Evolutionary conservation across 75 land plant genomes (phyloP), one percentile per base, ranked within the genome.

Genomic region (Chamaecyparis obtusa): DNA sequence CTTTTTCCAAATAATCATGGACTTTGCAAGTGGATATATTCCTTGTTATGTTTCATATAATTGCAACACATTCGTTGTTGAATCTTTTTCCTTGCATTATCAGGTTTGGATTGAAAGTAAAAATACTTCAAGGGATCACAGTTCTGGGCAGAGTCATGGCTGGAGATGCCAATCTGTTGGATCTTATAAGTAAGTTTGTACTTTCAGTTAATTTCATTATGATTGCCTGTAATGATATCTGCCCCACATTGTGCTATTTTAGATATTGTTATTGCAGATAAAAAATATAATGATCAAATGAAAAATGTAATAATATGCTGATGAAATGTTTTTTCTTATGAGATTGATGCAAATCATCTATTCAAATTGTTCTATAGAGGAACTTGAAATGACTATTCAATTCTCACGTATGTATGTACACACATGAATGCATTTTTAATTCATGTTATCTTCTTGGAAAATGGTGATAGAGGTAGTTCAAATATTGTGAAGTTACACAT

Each of bases 81-180:
- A 43, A 30, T 79, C 33, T 74, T 36, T 74, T 33, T 74, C 76
- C 76, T 74, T 33, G 76, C 36, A 74, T 32, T 74, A 11, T 32
- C 76, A 74, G 76, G 33, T 74, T 16, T 74, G 76, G 76, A 33
- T 74, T 74, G 76, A 14, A 11, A 33, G 36, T 33, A 74, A 74
- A 33, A 74, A 13, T 74, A 33, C 33, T 74, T 32, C 76, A 33
- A 33, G 16, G 37, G 33, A 74, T 2, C 37, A 74, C 4, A 13
- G 76, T 74, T 13, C 2, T 74, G 76, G 36, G 76, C 76, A 32
- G 76, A 74, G 5, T 74, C 19, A 85, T 87, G 90, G 96, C 54
- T 97, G 99, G 99, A 91, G 87, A 89, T 97, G 99, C 89, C 95
- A 95, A 81, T 90, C 98, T 78, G 91, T 94, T 83, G 99, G 98